These are phyloP conservation scores for Hypholoma fasciculare DNA, from an alignment of 768 basidiomycete genomes.

Conservation along the genomic window DNA sequence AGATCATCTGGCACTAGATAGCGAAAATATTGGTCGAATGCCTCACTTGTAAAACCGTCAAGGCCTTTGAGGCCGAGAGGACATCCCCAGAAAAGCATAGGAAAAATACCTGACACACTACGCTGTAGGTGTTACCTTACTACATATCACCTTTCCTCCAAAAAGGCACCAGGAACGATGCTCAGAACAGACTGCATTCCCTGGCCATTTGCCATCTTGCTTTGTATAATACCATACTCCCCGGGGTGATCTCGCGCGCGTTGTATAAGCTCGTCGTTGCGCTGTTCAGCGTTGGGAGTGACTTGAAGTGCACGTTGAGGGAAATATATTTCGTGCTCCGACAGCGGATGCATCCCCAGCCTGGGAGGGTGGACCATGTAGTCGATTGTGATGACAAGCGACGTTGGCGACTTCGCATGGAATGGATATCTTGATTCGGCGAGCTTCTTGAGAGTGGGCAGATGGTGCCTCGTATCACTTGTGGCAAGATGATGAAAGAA, in stretches of 20 bases:
- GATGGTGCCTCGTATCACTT: slow-evolving; percentile 29
- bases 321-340: slow-evolving; percentile 20
- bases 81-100: neutral
- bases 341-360: slow-evolving; percentile 26
- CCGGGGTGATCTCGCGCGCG: slow-evolving; percentile 32
- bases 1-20: too few relatives aligned
- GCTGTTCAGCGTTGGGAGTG: slow-evolving; percentile 28
- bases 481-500: slow-evolving; percentile 37
- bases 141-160: slow-evolving; percentile 16
- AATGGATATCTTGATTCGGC: slow-evolving; percentile 26
- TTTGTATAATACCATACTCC: slow-evolving; percentile 31
- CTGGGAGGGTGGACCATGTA: slow-evolving; percentile 29
- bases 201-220: slow-evolving; percentile 30
- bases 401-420: slow-evolving; percentile 12
- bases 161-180: slow-evolving; percentile 30
- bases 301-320: slow-evolving; percentile 12
- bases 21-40: too few relatives aligned
- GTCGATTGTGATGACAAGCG: slow-evolving; percentile 34
- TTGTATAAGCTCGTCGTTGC: slow-evolving; percentile 38
- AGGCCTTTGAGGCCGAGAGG: too few relatives aligned
- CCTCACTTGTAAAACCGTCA: too few relatives aligned
- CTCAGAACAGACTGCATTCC: slow-evolving; percentile 28
- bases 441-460: slow-evolving; percentile 22
- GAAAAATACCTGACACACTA: neutral
- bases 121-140: neutral